Evolutionary conservation across 768 basidiomycete species (phyloP), one percentile per base, ranked within the genome.

Genomic region (Kwoniella shandongensis): DNA sequence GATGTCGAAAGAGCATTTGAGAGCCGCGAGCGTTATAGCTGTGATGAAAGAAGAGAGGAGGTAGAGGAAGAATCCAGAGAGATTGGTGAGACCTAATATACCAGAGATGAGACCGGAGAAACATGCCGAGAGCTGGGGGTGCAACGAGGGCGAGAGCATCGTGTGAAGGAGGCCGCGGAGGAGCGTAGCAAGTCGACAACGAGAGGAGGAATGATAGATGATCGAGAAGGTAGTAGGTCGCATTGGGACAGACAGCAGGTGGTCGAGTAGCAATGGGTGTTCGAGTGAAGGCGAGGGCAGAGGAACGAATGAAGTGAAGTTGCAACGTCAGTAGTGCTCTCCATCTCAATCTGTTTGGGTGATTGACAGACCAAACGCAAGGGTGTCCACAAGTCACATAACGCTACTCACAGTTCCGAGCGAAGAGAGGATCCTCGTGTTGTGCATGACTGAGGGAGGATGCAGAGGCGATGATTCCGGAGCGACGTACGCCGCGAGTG

Each of bases 101-200:
- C 92, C 92, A 0, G 91, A 89, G 1, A 86, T 85, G 0, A 90
- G 88, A 38, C 92, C 92, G 18, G 89, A 84, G 69, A 91, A 89
- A 77, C 87, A 89, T 8, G 89, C 80, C 8, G 88, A 84, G 36
- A 91, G 74, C 72, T 73, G 48, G 32, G 32, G 32, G 32, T 6
- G 32, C 7, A 13, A 13, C 6, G 32, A 32, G 32, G 32, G 32
- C 32, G 32, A 32, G 32, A 32, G 13, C 7, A 32, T 32, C 32
- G n/a, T n/a, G n/a, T n/a, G n/a, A n/a, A n/a, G n/a, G n/a, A n/a
- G n/a, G n/a, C n/a, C n/a, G n/a, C n/a, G n/a, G n/a, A n/a, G n/a
- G n/a, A n/a, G n/a, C n/a, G n/a, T n/a, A n/a, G n/a, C n/a, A n/a
- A n/a, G n/a, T n/a, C n/a, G n/a, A n/a, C n/a, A n/a, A n/a, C n/a